phyloP scores from a whole-genome alignment of 2,329 filamentous ascomycete species.

The Exophiala calicioides region DNA sequence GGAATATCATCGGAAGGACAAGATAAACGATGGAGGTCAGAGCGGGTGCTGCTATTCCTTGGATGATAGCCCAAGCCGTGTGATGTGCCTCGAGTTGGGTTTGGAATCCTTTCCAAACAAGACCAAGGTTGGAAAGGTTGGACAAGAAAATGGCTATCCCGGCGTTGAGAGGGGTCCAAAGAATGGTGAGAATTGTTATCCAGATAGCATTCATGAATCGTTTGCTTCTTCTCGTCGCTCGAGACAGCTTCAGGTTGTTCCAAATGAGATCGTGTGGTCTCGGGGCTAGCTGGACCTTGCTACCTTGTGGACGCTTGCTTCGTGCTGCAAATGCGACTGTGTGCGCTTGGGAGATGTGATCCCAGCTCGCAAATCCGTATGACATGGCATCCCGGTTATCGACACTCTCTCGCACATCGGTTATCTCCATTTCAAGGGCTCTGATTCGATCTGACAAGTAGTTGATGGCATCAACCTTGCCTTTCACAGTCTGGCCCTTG shows the following conservation, averaged over 20 bases:
- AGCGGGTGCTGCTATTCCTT: slow-evolving; percentile 87
- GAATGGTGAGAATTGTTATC: slow-evolving; percentile 74
- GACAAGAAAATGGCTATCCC: slow-evolving; percentile 92
- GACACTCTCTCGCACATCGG: slow-evolving; percentile 75
- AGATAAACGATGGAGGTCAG: slow-evolving; percentile 86
- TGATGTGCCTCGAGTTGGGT: slow-evolving; percentile 62
- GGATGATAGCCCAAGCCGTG: slow-evolving; percentile 78
- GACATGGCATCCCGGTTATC: slow-evolving; percentile 86
- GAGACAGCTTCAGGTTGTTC: slow-evolving; percentile 81
- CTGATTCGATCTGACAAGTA: slow-evolving; percentile 85
- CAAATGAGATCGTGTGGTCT: slow-evolving; percentile 91
- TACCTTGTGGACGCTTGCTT: slow-evolving; percentile 76
- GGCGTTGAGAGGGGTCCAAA: slow-evolving; percentile 91
- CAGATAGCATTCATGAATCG: slow-evolving; percentile 79
- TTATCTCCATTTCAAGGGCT: slow-evolving; percentile 79
- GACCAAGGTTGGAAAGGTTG: slow-evolving; percentile 76
- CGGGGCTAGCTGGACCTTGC: slow-evolving; percentile 76
- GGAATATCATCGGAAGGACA: slow-evolving; percentile 85
- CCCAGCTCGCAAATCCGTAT: slow-evolving; percentile 93
- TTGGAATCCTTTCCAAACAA: slow-evolving; percentile 76
- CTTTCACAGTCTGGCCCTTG: slow-evolving; percentile 64
- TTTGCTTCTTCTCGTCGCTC: slow-evolving; percentile 68
- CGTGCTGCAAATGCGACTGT: slow-evolving; percentile 79
- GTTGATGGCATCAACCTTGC: slow-evolving; percentile 90
- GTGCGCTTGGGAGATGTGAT: slow-evolving; percentile 84